Evolutionary conservation across 192 early-diverging fungal genomes (phyloP), one percentile per base, ranked within the genome.

Genomic region (Coemansia sp.): DNA sequence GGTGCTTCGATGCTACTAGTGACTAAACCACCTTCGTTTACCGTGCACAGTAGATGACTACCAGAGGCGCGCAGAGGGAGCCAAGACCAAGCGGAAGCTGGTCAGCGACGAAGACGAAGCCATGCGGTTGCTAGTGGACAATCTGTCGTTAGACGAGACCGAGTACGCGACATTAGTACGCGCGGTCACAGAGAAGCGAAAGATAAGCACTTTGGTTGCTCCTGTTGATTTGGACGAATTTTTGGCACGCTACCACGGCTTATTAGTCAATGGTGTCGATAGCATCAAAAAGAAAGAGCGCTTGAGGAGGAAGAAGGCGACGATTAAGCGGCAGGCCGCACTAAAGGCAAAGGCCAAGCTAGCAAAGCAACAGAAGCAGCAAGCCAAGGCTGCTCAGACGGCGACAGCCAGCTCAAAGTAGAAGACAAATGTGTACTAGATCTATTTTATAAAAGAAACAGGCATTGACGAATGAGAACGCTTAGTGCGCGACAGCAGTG

Each of bases 211-310:
- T 18, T 41, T 81, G 23, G 78, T 81, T 33, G 73, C 63, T 21
- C 73, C 78, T 1, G 67, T 63, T 0, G 67, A 72, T 28, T 36
- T 81, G 33, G 78, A 81, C 59, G 55, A 23, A 23, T 81, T 81
- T 37, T 39, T 81, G 58, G 78, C 78, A 1, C 66, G 65, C 59
- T 70, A 72, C 64, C 78, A 81, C 45, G 78, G 78, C 20, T 20
- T 81, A 34, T 45, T 81, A 35, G 37, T 81, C 34, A 59, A 31
- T 21, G 65, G 50, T 43, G 64, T 64, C 16, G 73, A 75, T 23
- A 69, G 62, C 11, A 81, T 81, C 47, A 75, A 75, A 69, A 75
- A 72, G 66, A 68, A 65, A 34, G 78, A 81, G 38, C 73, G 78
- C 10, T 31, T 73, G 53, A 56, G 67, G 64, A 68, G 64, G 37